These are phyloP conservation scores for Austroboletus niveus DNA, from an alignment of 1,284 basidiomycete species.

Conservation along the genomic window DNA sequence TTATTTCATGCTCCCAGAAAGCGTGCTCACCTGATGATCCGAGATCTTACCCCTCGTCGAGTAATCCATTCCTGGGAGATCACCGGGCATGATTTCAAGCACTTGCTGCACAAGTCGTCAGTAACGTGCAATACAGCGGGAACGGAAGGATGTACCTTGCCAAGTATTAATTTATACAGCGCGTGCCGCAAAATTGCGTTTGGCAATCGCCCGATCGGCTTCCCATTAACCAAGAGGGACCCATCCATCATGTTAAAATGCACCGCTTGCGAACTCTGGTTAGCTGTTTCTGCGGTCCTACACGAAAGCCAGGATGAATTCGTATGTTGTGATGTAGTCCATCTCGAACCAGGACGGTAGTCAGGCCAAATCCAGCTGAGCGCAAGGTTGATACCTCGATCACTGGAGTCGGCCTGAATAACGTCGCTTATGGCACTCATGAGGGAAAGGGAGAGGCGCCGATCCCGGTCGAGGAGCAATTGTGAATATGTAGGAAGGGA, in stretches of 20 bases:
- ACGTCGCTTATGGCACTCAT: constrained; percentile 16
- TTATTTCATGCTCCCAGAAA: rapidly evolving
- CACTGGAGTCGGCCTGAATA: constrained; percentile 1
- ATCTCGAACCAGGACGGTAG: constrained; percentile 32
- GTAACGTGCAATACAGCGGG: constrained; percentile 33
- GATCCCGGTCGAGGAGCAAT: constrained; percentile 21
- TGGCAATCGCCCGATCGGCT: constrained; percentile 40
- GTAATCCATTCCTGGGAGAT: constrained; percentile 38
- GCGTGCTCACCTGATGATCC: constrained; percentile 20
- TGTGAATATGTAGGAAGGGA: constrained; percentile 4
- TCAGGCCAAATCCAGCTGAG: constrained; percentile 36
- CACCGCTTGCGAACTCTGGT: constrained; percentile 23
- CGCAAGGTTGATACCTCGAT: constrained; percentile 35
- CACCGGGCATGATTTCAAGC: constrained; percentile 37
- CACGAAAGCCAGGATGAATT: constrained; percentile 40
- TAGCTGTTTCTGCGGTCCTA: constrained; percentile 12
- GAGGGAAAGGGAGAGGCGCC: constrained; percentile 30
- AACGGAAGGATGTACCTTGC: constrained; percentile 35
- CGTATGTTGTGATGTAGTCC: constrained; percentile 27
- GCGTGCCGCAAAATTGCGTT: constrained; percentile 31
- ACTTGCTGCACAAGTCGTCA: constrained; percentile 35
- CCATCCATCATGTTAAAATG: constrained; percentile 43
- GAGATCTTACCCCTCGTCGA: constrained; percentile 23
- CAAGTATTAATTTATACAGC: constrained; percentile 35
- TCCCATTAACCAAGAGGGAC: constrained; percentile 39